Base-by-base conservation (phyloP, 225 moss, liverwort and hornwort genomes). In the Thuidium tamariscinum region DNA sequence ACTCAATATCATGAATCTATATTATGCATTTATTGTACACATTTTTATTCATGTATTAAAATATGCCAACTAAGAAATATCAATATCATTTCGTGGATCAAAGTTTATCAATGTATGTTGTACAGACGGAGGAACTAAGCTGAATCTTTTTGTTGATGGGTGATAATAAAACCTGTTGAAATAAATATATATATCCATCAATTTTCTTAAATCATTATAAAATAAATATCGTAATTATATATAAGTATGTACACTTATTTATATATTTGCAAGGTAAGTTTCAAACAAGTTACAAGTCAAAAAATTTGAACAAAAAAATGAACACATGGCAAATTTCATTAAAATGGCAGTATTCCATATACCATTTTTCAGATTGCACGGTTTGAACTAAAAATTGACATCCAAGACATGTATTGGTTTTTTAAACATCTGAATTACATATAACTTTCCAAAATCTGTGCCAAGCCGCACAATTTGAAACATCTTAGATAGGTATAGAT, bases 91-190 rank as follows among this genome's bases (percentile, higher is more conserved):
- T 17, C 37, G 0, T 23, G 83, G 82, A 79, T 89, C 63, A 79
- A 87, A 87, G 7, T 68, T 0, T 48, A 8, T 83, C 56, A 85
- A 14, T 63, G 12, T 34, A 34, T 80, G 32, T 13, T 87, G 80
- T n/a, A 87, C 1, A 54, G 13, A 46, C 80, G 89, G 91, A 75
- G 80, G 74, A 83, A 87, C 63, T 12, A 91, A 86, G 27, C 85
- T 91, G 75, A 91, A 91, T 51, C 80, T 80, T 80, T 91, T 91
- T 23, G 91, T 89, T 48, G 79, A 10, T 51, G 85, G 80, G 76
- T 91, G 89, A 57, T 85, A 91, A 13, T 89, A 91, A 75, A 68
- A 91, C 30, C 91, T 91, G 16, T 42, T 34, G 8, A 75, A 74
- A 56, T 12, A 55, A 25, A 13, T 57, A 44, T 7, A 34, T 12